Base-by-base conservation (phyloP, 1,284 basidiomycete genomes). In the Apiotrichum gracile region DNA sequence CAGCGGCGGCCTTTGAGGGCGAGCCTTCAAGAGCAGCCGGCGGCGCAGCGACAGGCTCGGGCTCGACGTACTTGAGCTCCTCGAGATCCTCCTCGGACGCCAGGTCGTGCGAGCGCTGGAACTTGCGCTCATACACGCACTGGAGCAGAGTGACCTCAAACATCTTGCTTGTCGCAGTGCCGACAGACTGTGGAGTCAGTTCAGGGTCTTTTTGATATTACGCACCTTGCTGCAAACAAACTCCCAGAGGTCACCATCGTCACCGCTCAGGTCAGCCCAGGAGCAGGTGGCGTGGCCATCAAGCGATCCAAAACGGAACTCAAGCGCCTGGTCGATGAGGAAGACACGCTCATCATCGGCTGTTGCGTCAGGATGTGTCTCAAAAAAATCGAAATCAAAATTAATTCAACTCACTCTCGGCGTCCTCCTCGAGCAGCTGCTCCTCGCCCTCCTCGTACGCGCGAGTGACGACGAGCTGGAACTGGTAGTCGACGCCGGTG, bases 381-480 rank as follows among this genome's bases (percentile, higher is more conserved):
- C 1, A 13, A 5, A 10, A 26, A 19, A n/a, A n/a, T n/a, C n/a
- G n/a, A n/a, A n/a, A n/a, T n/a, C n/a, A n/a, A n/a, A n/a, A n/a
- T n/a, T n/a, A n/a, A n/a, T 8, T 10, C 12, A 33, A 79, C 88
- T 69, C 71, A 92, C 90, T 90, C 77, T 97, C 94, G 39, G 92
- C 91, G 72, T 96, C 91, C 64, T 97, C 92, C 61, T 94, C 91
- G 14, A 97, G 78, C 29, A 96, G 75, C 66, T 93, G 88, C 70
- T 96, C 89, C 69, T 97, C 93, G 12, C 91, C 93, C 58, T 97
- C 91, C 63, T 96, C 91, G 68, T 89, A 97, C 0, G 94, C 91
- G 58, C 92, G 82, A 14, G 92, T 96, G 51, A 97, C 84, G 9
- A 97, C 93, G n/a, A 99, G 82, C 75, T 97, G 88, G 70, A 94